Evolutionary conservation across 306 rosid genomes (phyloP).

Genomic region (Neltuma alba): DNA sequence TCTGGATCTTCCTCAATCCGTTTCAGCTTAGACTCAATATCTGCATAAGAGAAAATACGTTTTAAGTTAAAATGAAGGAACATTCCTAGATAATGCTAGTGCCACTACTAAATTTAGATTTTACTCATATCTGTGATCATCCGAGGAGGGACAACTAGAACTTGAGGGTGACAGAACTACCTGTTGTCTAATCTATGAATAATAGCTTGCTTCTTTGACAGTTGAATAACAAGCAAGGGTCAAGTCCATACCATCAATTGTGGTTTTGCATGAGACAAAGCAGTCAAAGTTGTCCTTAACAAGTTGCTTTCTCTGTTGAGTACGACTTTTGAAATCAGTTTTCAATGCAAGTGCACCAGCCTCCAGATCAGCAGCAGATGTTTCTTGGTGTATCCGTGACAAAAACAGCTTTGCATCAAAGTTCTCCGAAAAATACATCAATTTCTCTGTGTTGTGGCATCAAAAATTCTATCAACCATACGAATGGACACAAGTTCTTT

Average conservation of each 20-base stretch:
- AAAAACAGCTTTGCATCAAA: slow-evolving; percentile 90
- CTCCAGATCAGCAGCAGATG: slow-evolving; percentile 88
- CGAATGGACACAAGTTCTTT: slow-evolving; percentile 23
- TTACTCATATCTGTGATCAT: slow-evolving; percentile 22
- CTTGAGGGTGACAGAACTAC: slow-evolving; percentile 11
- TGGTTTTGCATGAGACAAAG: slow-evolving; percentile 98
- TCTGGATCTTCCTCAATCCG: slow-evolving; percentile 98
- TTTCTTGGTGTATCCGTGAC: slow-evolving; percentile 81
- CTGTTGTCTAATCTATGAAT: not conserved
- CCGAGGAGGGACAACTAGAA: slow-evolving; percentile 1
- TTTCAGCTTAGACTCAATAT: slow-evolving; percentile 91
- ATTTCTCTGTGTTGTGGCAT: slow-evolving; percentile 73
- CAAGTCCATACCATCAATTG: slow-evolving; percentile 83
- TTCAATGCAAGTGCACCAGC: slow-evolving; percentile 84
- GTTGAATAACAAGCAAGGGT: slow-evolving; percentile 31
- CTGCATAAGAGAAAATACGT: slow-evolving; percentile 45
- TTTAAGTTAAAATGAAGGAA: slow-evolving; percentile 39
- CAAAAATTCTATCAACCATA: slow-evolving; percentile 39
- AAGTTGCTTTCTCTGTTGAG: slow-evolving; percentile 89
- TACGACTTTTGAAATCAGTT: slow-evolving; percentile 90
- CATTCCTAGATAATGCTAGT: not conserved
- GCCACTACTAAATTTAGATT: slow-evolving; percentile 13
- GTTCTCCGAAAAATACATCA: slow-evolving; percentile 85
- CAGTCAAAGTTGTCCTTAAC: slow-evolving; percentile 99
- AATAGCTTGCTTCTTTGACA: slow-evolving; percentile 16